These are phyloP conservation scores for Mrakia frigida DNA, from an alignment of 768 basidiomycete genomes.

Conservation along the genomic window DNA sequence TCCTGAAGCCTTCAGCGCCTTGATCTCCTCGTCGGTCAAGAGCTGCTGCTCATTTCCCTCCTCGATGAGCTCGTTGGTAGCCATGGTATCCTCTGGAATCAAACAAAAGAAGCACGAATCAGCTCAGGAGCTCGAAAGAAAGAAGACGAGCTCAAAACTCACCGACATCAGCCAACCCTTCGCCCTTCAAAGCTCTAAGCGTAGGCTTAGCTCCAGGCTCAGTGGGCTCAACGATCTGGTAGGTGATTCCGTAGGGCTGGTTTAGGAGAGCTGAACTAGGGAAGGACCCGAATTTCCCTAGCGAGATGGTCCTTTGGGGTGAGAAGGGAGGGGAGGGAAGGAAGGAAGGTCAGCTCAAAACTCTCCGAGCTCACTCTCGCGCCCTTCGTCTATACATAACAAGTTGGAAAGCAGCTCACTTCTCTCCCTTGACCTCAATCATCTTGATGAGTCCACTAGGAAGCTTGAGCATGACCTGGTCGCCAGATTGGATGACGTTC, in stretches of 20 bases:
- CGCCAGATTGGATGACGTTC: conserved; percentile 55
- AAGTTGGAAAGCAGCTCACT: conserved; percentile 51
- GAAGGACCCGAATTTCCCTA: conserved; percentile 86
- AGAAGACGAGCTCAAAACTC: background rate
- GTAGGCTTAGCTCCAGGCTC: conserved; percentile 5
- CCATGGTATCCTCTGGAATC: conserved; percentile 80
- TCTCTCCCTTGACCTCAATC: conserved; percentile 64
- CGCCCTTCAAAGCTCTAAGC: conserved; percentile 23
- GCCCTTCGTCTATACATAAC: background rate
- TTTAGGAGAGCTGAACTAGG: conserved; percentile 68
- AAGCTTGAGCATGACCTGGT: conserved; percentile 71
- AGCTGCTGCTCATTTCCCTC: conserved; percentile 75
- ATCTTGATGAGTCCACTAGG: conserved; percentile 75
- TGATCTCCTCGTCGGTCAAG: conserved; percentile 75
- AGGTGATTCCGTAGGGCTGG: conserved; percentile 79
- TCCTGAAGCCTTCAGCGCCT: conserved; percentile 73
- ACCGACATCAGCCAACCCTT: conserved; percentile 30
- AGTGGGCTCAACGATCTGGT: conserved; percentile 58
- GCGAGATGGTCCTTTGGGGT: conserved; percentile 59
- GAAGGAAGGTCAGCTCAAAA: conserved; percentile 27
- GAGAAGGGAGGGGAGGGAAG: background rate
- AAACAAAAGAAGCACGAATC: background rate
- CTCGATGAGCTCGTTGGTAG: conserved; percentile 92
- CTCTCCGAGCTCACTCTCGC: background rate
- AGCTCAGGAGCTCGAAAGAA: background rate